These are phyloP conservation scores for Cutaneotrichosporon cutaneum DNA, from an alignment of 1,284 basidiomycete species.

Conservation along the genomic window DNA sequence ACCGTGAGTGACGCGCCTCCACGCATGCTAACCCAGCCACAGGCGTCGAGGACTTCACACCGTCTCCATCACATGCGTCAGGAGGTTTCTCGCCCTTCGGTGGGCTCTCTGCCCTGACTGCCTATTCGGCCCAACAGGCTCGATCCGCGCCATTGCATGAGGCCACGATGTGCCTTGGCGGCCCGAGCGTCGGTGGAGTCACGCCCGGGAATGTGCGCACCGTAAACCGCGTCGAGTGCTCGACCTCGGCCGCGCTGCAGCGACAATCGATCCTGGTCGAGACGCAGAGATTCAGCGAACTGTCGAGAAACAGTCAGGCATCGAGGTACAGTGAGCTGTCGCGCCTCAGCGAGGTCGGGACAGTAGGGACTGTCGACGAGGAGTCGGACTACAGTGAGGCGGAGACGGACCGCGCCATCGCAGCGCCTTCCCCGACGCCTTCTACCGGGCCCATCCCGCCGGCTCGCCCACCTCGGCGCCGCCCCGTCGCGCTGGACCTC, in stretches of 20 bases:
- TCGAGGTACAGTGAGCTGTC: not conserved
- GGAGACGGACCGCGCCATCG: conserved; percentile 1
- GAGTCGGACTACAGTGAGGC: not conserved
- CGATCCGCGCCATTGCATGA: not conserved
- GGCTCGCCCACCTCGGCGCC: conserved; percentile 7
- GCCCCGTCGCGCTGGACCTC: conserved; percentile 4
- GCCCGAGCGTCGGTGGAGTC: conserved; percentile 1
- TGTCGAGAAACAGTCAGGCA: not conserved
- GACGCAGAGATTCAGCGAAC: conserved; percentile 10
- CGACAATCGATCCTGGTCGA: conserved; percentile 14
- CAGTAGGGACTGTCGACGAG: conserved; percentile 4
- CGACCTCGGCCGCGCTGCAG: conserved; percentile 7
- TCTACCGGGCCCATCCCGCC: not conserved
- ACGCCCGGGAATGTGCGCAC: conserved; percentile 4
- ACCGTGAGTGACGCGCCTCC: not conserved
- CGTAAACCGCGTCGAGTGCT: conserved; percentile 3
- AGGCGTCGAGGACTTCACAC: not conserved
- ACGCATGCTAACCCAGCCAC: not conserved
- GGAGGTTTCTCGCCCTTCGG: not conserved
- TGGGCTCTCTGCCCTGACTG: not conserved
- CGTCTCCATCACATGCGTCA: not conserved
- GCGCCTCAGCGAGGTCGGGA: conserved; percentile 1
- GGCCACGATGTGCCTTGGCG: not conserved
- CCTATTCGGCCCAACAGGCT: not conserved
- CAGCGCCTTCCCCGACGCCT: conserved; percentile 1